Conservation (phyloP, 495 filamentous ascomycete species). For the Aspergillus haitiensis region DNA sequence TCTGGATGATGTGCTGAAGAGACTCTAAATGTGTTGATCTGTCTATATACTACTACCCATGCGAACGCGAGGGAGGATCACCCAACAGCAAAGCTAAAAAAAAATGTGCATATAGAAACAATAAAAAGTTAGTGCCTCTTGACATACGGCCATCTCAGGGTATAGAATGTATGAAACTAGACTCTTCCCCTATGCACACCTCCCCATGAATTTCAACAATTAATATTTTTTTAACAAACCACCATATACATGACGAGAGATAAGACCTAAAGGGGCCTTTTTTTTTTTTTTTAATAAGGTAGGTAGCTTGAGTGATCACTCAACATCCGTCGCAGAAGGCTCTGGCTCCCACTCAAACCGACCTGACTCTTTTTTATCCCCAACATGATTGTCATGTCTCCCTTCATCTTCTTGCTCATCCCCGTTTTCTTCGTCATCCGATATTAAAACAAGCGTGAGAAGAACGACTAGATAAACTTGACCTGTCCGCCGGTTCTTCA, state of each 20-base stretch:
- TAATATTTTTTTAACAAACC: too few relatives aligned
- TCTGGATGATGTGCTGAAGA: slow-evolving; percentile 81
- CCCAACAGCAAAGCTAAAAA: too few relatives aligned
- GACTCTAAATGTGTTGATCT: slow-evolving; percentile 56
- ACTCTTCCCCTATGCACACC: too few relatives aligned
- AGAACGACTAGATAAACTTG: slow-evolving; percentile 75
- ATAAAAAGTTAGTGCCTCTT: too few relatives aligned
- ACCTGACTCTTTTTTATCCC: slow-evolving; percentile 18
- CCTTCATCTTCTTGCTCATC: slow-evolving; percentile 12
- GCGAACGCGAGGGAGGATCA: too few relatives aligned
- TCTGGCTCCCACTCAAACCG: slow-evolving; percentile 33
- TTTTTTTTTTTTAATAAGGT: too few relatives aligned
- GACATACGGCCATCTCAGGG: too few relatives aligned
- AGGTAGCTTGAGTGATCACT: slow-evolving; percentile 5
- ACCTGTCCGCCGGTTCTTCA: slow-evolving; percentile 71
- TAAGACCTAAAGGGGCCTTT: too few relatives aligned
- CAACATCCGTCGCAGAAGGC: slow-evolving; percentile 27
- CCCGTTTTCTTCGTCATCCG: slow-evolving; percentile 16
- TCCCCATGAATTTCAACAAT: too few relatives aligned
- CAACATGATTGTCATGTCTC: slow-evolving; percentile 8
- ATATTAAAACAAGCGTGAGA: slow-evolving; percentile 62
- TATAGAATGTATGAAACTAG: too few relatives aligned
- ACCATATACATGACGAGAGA: slow-evolving; percentile 20
- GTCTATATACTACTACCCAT: neutral
- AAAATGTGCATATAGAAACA: too few relatives aligned